Evolutionary conservation across 169 alveolate genomes (phyloP).

Genomic region (Theileria orientalis): DNA sequence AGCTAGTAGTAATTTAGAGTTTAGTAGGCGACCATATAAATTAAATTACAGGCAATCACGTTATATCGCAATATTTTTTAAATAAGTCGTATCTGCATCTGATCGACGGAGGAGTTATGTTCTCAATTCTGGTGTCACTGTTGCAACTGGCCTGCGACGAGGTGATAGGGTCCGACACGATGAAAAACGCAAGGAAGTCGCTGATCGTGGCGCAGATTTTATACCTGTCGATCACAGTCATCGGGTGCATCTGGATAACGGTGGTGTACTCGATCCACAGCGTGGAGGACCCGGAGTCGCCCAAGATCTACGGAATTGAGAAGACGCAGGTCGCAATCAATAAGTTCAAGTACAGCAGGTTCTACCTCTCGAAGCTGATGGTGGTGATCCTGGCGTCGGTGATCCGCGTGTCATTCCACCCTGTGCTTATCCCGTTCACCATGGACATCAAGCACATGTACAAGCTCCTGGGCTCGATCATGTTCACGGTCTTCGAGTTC

Average conservation of each 20-base stretch:
- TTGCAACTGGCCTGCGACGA: neutral
- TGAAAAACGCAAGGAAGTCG: neutral
- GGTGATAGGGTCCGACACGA: neutral
- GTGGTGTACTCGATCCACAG: neutral
- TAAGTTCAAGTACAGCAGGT: neutral
- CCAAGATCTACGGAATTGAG: neutral
- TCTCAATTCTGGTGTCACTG: neutral
- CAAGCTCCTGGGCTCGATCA: slow-evolving; percentile 9
- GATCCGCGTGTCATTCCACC: neutral
- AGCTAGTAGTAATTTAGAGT: no score
- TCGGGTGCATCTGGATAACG: slow-evolving; percentile 2
- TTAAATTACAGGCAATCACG: neutral
- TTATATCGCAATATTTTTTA: neutral
- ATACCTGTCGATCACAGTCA: neutral
- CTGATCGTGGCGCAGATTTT: neutral
- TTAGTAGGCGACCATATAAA: no score
- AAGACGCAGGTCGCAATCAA: neutral
- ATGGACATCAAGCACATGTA: neutral
- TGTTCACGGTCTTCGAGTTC: slow-evolving; percentile 4
- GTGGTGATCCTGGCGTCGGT: neutral
- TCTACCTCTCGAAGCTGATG: neutral
- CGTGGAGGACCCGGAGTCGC: neutral
- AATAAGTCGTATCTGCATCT: neutral
- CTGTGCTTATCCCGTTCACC: slow-evolving; percentile 5
- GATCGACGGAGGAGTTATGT: neutral